Evolutionary conservation across 371 early-diverging fungal genomes (phyloP).

Genomic region (Racocetra persica): DNA sequence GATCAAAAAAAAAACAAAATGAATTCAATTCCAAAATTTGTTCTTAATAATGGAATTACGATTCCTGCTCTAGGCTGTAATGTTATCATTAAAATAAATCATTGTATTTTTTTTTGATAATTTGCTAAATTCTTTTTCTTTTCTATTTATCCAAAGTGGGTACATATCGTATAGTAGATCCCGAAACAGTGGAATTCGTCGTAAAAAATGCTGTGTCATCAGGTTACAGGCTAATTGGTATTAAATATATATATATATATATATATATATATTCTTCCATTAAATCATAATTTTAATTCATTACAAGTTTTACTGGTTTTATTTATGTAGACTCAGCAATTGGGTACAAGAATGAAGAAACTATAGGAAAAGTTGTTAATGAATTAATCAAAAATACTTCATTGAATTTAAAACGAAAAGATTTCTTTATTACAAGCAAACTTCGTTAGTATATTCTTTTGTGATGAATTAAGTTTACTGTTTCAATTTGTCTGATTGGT

Average conservation of each 20-base stretch:
- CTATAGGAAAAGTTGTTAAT: constrained; percentile 74
- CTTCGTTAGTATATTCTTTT: constrained; percentile 63
- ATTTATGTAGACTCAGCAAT: constrained; percentile 68
- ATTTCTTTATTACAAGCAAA: constrained; percentile 95
- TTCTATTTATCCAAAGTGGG: constrained; percentile 60
- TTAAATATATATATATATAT: not conserved
- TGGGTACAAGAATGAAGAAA: constrained; percentile 87
- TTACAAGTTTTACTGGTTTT: not conserved
- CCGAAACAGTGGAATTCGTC: constrained; percentile 55
- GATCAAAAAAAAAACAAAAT: not conserved
- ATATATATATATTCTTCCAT: no score
- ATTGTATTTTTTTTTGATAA: constrained; percentile 28
- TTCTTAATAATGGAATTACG: constrained; percentile 58
- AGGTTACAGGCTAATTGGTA: constrained; percentile 80
- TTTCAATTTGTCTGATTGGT: not conserved
- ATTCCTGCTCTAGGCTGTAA: constrained; percentile 65
- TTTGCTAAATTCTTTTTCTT: not conserved
- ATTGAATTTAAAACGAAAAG: constrained; percentile 71
- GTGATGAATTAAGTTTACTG: not conserved
- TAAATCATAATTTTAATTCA: not conserved
- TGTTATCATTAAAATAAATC: constrained; percentile 37
- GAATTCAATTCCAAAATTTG: constrained; percentile 27
- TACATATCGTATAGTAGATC: constrained; percentile 70
- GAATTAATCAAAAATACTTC: constrained; percentile 64
- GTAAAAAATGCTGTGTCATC: constrained; percentile 63